These are phyloP conservation scores for Aureobasidium musti DNA, from an alignment of 2,329 filamentous ascomycete species.

Conservation along the genomic window DNA sequence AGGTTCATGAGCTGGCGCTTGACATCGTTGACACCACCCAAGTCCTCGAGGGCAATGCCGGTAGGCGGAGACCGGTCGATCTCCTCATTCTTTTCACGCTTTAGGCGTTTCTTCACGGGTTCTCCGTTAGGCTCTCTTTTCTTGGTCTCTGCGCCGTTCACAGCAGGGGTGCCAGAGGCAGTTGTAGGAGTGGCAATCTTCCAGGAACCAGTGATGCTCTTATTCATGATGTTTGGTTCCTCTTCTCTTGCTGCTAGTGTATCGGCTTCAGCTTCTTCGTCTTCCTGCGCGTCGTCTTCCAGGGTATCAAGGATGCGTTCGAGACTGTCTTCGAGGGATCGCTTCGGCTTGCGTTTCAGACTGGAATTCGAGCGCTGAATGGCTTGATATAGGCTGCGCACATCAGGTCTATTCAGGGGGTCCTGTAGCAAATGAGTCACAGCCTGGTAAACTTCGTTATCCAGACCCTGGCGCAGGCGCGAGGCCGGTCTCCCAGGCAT, in stretches of 20 bases:
- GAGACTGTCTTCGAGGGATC: conserved; percentile 78
- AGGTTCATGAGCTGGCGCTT: conserved; percentile 69
- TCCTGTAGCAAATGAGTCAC: conserved; percentile 75
- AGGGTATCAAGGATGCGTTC: conserved; percentile 76
- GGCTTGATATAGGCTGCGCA: conserved; percentile 69
- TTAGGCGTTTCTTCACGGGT: conserved; percentile 66
- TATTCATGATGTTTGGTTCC: conserved; percentile 64
- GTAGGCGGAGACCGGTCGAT: conserved; percentile 62
- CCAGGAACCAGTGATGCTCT: conserved; percentile 64
- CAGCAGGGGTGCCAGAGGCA: conserved; percentile 33
- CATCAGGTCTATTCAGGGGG: conserved; percentile 56
- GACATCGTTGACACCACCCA: conserved; percentile 75
- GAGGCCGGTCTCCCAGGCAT: conserved; percentile 18
- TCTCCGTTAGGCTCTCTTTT: conserved; percentile 66
- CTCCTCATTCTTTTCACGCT: conserved; percentile 46
- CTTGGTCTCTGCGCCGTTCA: conserved; percentile 40
- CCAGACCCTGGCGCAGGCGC: conserved; percentile 39
- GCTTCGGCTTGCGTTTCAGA: conserved; percentile 78
- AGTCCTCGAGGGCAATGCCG: conserved; percentile 67
- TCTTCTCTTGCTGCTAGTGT: conserved; percentile 38
- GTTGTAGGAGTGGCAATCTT: conserved; percentile 40
- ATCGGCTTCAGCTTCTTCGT: conserved; percentile 56
- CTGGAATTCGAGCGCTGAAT: conserved; percentile 87
- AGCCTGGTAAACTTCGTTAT: conserved; percentile 68
- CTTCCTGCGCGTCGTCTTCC: conserved; percentile 62